Evolutionary conservation across 768 basidiomycete species (phyloP).

Genomic region (Boletus bicolor): DNA sequence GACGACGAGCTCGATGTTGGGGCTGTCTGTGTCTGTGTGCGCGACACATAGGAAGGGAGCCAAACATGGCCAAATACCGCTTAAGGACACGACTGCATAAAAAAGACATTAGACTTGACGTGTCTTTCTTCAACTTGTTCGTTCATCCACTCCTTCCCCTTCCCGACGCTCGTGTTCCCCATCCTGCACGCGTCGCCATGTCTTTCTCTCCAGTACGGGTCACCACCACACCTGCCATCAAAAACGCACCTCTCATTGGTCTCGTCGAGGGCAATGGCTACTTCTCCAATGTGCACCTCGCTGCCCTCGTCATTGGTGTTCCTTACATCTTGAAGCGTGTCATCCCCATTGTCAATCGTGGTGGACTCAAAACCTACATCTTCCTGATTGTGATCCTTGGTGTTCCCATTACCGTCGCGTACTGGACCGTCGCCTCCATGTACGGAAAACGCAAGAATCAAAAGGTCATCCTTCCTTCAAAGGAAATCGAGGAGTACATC

Average conservation of each 20-base stretch:
- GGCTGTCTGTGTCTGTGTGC: background rate
- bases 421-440: conserved; percentile 87
- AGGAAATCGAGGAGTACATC: conserved; percentile 86
- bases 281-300: conserved; percentile 82
- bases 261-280: conserved; percentile 83
- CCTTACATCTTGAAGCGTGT: conserved; percentile 84
- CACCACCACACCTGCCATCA: conserved; percentile 74
- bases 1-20: background rate
- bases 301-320: conserved; percentile 67
- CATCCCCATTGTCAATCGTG: conserved; percentile 77
- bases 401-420: conserved; percentile 72
- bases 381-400: conserved; percentile 75
- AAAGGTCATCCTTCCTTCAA: conserved; percentile 80
- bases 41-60: background rate
- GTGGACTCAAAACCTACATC: conserved; percentile 82
- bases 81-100: conserved; percentile 9
- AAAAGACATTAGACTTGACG: conserved; percentile 4
- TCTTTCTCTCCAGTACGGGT: conserved; percentile 49
- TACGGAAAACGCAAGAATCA: conserved; percentile 81
- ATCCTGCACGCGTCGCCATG: conserved; percentile 30
- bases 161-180: conserved; percentile 4
- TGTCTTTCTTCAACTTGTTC: conserved; percentile 6
- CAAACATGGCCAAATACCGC: conserved; percentile 23
- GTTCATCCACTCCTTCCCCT: conserved; percentile 18
- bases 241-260: conserved; percentile 79